Conservation (phyloP, 2,329 filamentous ascomycete species). For the Exophiala lecanii-corni region DNA sequence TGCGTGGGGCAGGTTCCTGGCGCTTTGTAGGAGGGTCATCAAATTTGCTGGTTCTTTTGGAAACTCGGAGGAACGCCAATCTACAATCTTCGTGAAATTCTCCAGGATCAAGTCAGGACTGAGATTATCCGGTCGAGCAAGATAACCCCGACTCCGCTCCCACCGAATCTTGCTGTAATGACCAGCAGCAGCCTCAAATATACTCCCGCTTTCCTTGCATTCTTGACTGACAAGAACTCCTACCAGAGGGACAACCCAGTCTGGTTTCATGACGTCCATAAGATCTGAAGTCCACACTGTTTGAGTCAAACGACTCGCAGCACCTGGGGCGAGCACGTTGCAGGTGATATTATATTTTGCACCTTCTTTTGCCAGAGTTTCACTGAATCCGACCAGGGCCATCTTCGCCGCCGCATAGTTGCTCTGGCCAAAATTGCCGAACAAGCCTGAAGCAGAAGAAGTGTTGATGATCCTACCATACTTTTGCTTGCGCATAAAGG, state of each 20-base stretch:
- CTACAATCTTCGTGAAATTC: slow-evolving; percentile 80
- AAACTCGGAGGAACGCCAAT: slow-evolving; percentile 82
- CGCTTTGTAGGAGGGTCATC: slow-evolving; percentile 74
- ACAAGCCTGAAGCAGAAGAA: slow-evolving; percentile 85
- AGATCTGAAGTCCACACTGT: slow-evolving; percentile 92
- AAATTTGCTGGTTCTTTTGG: slow-evolving; percentile 83
- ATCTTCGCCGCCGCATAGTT: slow-evolving; percentile 98
- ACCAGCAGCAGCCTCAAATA: slow-evolving; percentile 91
- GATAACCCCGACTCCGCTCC: slow-evolving; percentile 83
- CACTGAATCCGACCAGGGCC: slow-evolving; percentile 90
- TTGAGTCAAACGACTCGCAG: slow-evolving; percentile 90
- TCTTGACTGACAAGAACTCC: slow-evolving; percentile 80
- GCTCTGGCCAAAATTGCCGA: slow-evolving; percentile 89
- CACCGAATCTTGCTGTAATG: slow-evolving; percentile 89
- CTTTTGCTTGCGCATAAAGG: slow-evolving; percentile 97
- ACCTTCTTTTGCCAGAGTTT: slow-evolving; percentile 95
- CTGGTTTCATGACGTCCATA: slow-evolving; percentile 76
- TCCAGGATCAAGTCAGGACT: slow-evolving; percentile 81
- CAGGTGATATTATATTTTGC: slow-evolving; percentile 93
- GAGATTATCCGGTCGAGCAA: slow-evolving; percentile 83
- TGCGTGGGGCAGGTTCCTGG: slow-evolving; percentile 66
- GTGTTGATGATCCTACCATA: slow-evolving; percentile 96
- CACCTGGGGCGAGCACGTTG: slow-evolving; percentile 93
- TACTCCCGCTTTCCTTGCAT: slow-evolving; percentile 79
- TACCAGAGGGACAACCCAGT: slow-evolving; percentile 92